Conservation (phyloP, 768 basidiomycete genomes). For the Russula compacta region DNA sequence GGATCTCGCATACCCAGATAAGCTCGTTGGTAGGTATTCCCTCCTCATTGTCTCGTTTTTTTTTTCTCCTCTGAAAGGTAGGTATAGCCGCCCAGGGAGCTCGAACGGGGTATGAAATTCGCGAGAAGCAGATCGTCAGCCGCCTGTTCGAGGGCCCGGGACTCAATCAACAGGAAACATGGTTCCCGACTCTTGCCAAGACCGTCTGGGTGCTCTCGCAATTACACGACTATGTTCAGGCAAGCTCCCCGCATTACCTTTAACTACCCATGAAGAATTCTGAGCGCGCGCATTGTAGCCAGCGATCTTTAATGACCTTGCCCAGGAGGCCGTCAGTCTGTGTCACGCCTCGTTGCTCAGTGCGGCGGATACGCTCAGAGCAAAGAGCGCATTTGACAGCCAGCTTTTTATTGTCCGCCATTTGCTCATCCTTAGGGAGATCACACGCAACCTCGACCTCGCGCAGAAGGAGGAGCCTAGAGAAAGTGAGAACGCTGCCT, state of each 20-base stretch:
- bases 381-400: conserved; percentile 53
- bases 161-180: conserved; percentile 68
- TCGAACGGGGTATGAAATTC: conserved; percentile 35
- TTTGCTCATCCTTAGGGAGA: conserved; percentile 85
- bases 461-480: conserved; percentile 35
- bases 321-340: conserved; percentile 80
- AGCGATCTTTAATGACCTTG: conserved; percentile 94
- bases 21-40: conserved; percentile 51
- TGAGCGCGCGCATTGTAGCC: conserved; percentile 40
- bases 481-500: conserved; percentile 32
- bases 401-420: conserved; percentile 86
- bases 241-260: conserved; percentile 26
- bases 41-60: neutral
- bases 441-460: conserved; percentile 66
- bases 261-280: neutral
- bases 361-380: conserved; percentile 58
- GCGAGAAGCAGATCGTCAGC: conserved; percentile 62
- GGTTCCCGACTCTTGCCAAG: conserved; percentile 86
- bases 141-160: conserved; percentile 63
- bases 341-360: conserved; percentile 74
- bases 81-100: conserved; percentile 39
- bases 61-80: neutral
- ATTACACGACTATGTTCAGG: conserved; percentile 88
- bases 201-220: conserved; percentile 89
- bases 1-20: conserved; percentile 83